Evolutionary conservation across 305 asterid genomes (phyloP), one percentile per base, ranked within the genome.

Genomic region (Petunia hybrid): DNA sequence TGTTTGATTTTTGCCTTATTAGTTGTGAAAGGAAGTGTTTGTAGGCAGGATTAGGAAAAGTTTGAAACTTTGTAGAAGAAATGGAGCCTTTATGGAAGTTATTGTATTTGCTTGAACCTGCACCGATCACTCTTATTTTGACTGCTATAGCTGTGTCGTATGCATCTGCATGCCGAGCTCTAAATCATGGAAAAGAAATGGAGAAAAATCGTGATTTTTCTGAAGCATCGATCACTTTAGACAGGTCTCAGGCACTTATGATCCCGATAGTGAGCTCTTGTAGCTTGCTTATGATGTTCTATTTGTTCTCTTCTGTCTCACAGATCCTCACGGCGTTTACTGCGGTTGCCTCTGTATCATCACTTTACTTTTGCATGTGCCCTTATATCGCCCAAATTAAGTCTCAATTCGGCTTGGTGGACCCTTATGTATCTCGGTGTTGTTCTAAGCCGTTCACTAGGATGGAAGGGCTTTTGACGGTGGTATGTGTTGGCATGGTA

Each of bases 181-280:
- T 95, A 53, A 91, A 83, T 77, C 89, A 92, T 68, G 98, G 97
- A 56, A 95, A 95, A 82, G 99, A 94, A 86, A 95, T 95, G 98
- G 99, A 95, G 87, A 82, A 87, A 57, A 95, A 94, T 68, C 93
- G 95, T 40, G 99, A 95, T 87, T 83, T 94, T 8, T 91, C 92
- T 10, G 98, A 95, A 88, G 97, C 97, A 75, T 91, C 97, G 71
- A 95, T 95, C 67, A 95, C 98, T 77, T 89, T 94, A 81, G 99
- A 94, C 86, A 89, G 92, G 80, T 94, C 99, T 43, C 99, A 95
- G 85, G 99, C 99, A 16, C 80, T 95, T 79, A 92, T 95, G 99
- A 95, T 95, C 75, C 99, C 99, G 0, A 41, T 95, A 79, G 91
- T 95, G 96, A 95, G 99, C 89, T 95, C 99, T 75, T 95, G 93